phyloP scores from a whole-genome alignment of 345 rosid genomes.

The rapeseed (Brassica napus) region DNA sequence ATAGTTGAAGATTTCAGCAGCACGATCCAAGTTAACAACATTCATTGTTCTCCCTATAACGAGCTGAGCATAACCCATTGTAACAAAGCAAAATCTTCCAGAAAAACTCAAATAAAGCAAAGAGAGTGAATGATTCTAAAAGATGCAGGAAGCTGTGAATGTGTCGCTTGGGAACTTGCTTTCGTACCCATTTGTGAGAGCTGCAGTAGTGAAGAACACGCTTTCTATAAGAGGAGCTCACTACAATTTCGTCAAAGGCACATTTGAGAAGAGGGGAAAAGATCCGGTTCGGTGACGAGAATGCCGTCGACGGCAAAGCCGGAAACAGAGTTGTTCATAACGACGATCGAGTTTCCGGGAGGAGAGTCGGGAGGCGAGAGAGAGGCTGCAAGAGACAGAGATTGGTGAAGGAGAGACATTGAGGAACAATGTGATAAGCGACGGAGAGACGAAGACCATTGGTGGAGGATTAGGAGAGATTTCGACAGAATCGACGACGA shows the following conservation, averaged over 20 bases:
- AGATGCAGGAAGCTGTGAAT: too few species aligned
- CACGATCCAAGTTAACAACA: constrained; percentile 85
- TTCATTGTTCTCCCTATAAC: background rate
- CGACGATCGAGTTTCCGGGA: background rate
- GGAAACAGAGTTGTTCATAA: background rate
- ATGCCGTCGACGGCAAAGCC: background rate
- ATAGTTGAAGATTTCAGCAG: constrained; percentile 85
- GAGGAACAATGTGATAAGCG: background rate
- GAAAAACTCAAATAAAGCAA: too few species aligned
- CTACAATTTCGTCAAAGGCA: too few species aligned
- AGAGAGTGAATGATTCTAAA: too few species aligned
- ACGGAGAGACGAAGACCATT: background rate
- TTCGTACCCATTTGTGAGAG: too few species aligned
- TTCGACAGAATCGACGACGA: too few species aligned
- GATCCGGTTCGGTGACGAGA: background rate
- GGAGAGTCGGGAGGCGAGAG: background rate
- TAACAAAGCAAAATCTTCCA: too few species aligned
- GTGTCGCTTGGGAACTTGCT: too few species aligned
- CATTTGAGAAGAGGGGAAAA: background rate
- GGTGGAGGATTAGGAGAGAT: constrained; percentile 13
- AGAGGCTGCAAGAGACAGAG: background rate
- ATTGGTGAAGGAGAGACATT: background rate
- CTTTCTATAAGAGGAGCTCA: too few species aligned
- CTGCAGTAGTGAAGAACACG: too few species aligned
- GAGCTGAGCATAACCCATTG: background rate